Evolutionary conservation across 257 asterid species (phyloP).

Genomic region (Petunia secreta): DNA sequence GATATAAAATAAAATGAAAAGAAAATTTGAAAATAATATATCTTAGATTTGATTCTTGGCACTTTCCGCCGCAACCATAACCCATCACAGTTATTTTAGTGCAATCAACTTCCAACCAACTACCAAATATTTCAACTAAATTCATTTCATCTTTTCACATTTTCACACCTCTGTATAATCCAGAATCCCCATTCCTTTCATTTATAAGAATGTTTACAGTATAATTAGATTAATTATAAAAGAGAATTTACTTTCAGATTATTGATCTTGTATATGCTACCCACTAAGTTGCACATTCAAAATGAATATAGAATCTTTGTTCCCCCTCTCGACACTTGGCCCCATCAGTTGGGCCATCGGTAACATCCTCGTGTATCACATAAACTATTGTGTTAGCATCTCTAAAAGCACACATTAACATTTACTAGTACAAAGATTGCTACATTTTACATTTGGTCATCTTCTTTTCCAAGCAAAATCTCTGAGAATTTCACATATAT

Average conservation of each 20-base stretch:
- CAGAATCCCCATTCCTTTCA: not conserved
- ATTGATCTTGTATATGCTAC: slow-evolving; percentile 25
- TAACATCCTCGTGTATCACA: not conserved
- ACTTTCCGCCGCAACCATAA: not conserved
- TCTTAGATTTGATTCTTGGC: not conserved
- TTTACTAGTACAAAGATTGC: not conserved
- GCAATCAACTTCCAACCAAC: slow-evolving; percentile 7
- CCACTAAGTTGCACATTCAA: slow-evolving; percentile 34
- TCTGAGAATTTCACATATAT: not conserved
- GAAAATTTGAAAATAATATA: not conserved
- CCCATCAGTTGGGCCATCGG: slow-evolving; percentile 13
- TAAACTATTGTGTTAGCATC: not conserved
- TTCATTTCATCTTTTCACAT: slow-evolving; percentile 23
- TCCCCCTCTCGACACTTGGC: not conserved
- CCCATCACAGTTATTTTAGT: not conserved
- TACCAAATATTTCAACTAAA: slow-evolving; percentile 19
- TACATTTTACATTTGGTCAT: not conserved
- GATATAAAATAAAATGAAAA: not conserved
- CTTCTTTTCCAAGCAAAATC: not conserved
- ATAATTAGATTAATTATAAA: not conserved
- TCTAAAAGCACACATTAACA: not conserved
- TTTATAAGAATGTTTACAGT: slow-evolving; percentile 23
- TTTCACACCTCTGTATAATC: not conserved
- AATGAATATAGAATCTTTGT: not conserved
- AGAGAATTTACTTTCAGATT: slow-evolving; percentile 10